Conservation (phyloP, 1,284 basidiomycete species). For the Ganoderma sinense region DNA sequence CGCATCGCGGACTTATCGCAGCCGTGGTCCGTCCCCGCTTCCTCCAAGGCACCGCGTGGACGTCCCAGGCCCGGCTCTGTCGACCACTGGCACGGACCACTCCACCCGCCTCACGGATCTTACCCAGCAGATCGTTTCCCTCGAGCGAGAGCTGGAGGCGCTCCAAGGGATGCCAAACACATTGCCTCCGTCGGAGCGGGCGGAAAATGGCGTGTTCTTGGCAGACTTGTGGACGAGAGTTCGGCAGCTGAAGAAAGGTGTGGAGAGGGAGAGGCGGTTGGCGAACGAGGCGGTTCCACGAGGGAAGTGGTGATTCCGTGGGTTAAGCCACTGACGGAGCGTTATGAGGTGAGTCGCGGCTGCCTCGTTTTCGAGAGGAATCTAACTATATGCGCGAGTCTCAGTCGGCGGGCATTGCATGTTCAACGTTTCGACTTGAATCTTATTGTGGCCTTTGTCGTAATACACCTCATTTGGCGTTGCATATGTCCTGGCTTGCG, state of each 20-base stretch:
- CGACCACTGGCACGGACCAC: constrained; percentile 23
- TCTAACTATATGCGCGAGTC: background rate
- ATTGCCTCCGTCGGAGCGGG: background rate
- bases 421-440: background rate
- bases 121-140: constrained; percentile 17
- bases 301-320: constrained; percentile 3
- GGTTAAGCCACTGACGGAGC: background rate
- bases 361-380: background rate
- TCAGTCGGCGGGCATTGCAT: background rate
- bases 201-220: background rate
- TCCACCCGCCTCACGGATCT: constrained; percentile 23
- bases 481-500: background rate
- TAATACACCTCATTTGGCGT: background rate
- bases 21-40: background rate
- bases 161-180: constrained; percentile 3
- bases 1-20: background rate
- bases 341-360: background rate
- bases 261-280: constrained; percentile 19
- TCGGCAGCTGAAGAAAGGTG: constrained; percentile 8
- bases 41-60: constrained; percentile 21
- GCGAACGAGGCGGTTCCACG: constrained; percentile 19
- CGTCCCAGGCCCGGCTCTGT: constrained; percentile 25
- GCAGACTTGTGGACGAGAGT: constrained; percentile 4
- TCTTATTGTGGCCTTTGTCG: background rate
- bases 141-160: constrained; percentile 20